Percentiles rank a stretch among this genome's conserved stretches.
Evolutionary conservation across 1,284 basidiomycete species (phyloP).

Genomic region (Microbotryum intermedium): DNA sequence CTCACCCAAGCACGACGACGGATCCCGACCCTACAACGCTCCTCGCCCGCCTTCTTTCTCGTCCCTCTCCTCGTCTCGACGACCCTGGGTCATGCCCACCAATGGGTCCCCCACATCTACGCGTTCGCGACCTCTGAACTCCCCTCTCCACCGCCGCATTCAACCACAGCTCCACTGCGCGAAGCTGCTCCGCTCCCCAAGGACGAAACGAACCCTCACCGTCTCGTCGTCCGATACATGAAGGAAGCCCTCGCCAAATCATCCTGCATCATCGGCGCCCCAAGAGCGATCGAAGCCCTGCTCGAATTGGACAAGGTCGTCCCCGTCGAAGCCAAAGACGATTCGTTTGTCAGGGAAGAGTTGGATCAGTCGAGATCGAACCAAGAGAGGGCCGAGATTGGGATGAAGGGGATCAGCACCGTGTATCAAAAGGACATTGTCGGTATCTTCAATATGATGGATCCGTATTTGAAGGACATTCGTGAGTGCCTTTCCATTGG

Average conservation of each 20-base stretch:
- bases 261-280: slow-evolving; percentile 16
- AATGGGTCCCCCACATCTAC: not conserved
- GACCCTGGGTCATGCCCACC: not conserved
- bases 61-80: not conserved
- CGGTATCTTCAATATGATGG: slow-evolving; percentile 16
- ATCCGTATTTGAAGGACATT: slow-evolving; percentile 3
- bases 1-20: too few relatives aligned
- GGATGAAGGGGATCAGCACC: slow-evolving; percentile 5
- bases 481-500: not conserved
- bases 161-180: not conserved
- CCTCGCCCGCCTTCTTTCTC: not conserved
- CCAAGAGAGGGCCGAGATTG: not conserved
- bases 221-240: slow-evolving; percentile 9
- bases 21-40: too few relatives aligned
- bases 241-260: slow-evolving; percentile 20
- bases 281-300: slow-evolving; percentile 9
- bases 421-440: slow-evolving; percentile 18
- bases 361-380: not conserved
- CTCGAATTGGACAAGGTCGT: slow-evolving; percentile 8
- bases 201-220: slow-evolving; percentile 4
- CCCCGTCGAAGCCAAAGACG: not conserved
- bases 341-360: slow-evolving; percentile 2
- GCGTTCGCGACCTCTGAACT: not conserved
- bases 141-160: not conserved
- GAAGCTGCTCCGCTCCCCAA: not conserved